Percentiles rank a stretch among this genome's conserved stretches.
These are phyloP conservation scores for Phytophthora crassamura DNA, from an alignment of 352 stramenopile species.

Conservation along the genomic window DNA sequence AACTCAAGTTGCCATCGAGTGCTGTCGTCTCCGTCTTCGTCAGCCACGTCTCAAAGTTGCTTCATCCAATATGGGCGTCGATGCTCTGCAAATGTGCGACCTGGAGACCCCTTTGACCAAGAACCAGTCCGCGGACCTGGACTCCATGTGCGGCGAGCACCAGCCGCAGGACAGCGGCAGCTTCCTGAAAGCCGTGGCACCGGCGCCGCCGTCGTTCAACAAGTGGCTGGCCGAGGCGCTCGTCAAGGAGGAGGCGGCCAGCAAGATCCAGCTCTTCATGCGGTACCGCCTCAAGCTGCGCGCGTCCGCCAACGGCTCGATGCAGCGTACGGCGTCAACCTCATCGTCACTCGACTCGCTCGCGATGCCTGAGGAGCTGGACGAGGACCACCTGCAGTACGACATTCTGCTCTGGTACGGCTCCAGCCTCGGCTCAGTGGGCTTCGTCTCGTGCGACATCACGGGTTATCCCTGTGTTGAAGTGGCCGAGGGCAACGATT, in stretches of 20 bases:
- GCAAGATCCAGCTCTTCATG: constrained; percentile 49
- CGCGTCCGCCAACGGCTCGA: constrained; percentile 20
- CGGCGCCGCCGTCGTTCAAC: constrained; percentile 38
- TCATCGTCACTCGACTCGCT: constrained; percentile 36
- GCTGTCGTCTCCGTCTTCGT: neutral
- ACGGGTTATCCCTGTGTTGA: constrained; percentile 64
- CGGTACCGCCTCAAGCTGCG: constrained; percentile 38
- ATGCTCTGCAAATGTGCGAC: constrained; percentile 25
- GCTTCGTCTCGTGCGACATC: constrained; percentile 54
- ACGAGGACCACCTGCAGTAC: constrained; percentile 54
- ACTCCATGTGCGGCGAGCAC: constrained; percentile 5
- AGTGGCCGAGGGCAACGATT: constrained; percentile 60
- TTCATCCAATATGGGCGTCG: constrained; percentile 30
- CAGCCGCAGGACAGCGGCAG: constrained; percentile 26
- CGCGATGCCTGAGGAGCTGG: constrained; percentile 36
- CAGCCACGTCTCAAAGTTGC: neutral
- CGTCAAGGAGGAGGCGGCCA: constrained; percentile 38
- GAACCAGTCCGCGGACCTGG: constrained; percentile 12
- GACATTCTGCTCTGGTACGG: constrained; percentile 74
- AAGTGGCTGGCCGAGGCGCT: constrained; percentile 42
- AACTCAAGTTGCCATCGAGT: constrained; percentile 13
- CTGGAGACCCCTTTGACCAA: constrained; percentile 8
- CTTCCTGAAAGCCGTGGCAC: constrained; percentile 24
- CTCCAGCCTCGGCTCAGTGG: constrained; percentile 49
- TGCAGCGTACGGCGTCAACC: constrained; percentile 36